Conservation (phyloP, 192 early-diverging fungal species). For the Coemansia sp. region DNA sequence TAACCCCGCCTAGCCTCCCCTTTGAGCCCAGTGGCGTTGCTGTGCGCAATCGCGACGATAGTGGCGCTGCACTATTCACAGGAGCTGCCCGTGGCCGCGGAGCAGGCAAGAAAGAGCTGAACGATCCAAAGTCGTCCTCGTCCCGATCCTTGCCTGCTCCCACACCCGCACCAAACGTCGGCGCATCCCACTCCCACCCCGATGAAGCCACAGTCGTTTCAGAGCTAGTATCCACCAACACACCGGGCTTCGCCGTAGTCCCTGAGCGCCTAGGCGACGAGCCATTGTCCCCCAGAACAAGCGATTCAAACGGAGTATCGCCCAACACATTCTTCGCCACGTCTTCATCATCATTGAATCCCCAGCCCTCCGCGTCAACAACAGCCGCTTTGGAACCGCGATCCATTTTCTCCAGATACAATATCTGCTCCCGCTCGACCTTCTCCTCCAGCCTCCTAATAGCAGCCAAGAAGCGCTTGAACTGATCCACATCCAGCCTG, state of each 20-base stretch:
- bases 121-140: conserved; percentile 32
- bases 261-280: not conserved
- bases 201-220: not conserved
- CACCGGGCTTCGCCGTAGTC: conserved; percentile 5
- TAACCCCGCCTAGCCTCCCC: conserved; percentile 10
- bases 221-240: conserved; percentile 7
- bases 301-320: not conserved
- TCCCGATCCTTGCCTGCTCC: not conserved
- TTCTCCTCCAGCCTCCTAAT: conserved; percentile 57
- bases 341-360: not conserved
- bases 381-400: conserved; percentile 10
- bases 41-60: conserved; percentile 17
- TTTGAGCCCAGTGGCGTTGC: not conserved
- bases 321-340: not conserved
- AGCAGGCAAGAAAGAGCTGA: conserved; percentile 13
- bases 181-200: conserved; percentile 47
- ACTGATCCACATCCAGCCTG: conserved; percentile 69
- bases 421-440: conserved; percentile 61
- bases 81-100: not conserved
- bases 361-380: not conserved
- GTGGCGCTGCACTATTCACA: not conserved
- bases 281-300: conserved; percentile 12
- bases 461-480: conserved; percentile 62
- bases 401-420: conserved; percentile 60
- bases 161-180: not conserved